Conservation (phyloP, 306 rosid genomes). For the Biancaea sappan region DNA sequence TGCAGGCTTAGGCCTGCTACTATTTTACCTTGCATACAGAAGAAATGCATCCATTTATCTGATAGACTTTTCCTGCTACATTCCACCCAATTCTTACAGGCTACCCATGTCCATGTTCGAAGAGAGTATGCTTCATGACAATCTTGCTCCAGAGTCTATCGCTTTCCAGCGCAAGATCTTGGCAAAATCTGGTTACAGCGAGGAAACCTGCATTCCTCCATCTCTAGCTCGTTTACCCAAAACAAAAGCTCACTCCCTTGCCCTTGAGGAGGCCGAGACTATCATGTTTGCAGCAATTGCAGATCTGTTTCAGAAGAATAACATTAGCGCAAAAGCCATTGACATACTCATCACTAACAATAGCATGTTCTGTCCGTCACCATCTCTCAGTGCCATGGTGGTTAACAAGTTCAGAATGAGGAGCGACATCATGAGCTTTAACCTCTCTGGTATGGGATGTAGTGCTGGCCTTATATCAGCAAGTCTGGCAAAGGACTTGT, state of each 20-base stretch:
- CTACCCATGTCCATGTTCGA: slow-evolving; percentile 48
- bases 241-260: slow-evolving; percentile 34
- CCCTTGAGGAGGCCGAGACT: slow-evolving; percentile 54
- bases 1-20: slow-evolving; percentile 25
- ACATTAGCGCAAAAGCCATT: slow-evolving; percentile 53
- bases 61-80: slow-evolving; percentile 46
- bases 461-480: slow-evolving; percentile 64
- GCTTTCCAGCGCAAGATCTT: slow-evolving; percentile 57
- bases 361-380: slow-evolving; percentile 58
- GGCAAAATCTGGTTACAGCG: slow-evolving; percentile 63
- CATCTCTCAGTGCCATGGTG: slow-evolving; percentile 54
- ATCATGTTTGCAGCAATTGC: slow-evolving; percentile 43
- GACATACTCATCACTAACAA: slow-evolving; percentile 55
- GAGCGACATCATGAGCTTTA: slow-evolving; percentile 54
- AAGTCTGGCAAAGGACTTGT: slow-evolving; percentile 56
- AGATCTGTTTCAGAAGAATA: slow-evolving; percentile 39
- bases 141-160: slow-evolving; percentile 45
- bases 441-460: slow-evolving; percentile 74
- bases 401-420: slow-evolving; percentile 60
- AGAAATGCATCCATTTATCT: slow-evolving; percentile 46
- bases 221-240: slow-evolving; percentile 48
- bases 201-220: slow-evolving; percentile 49
- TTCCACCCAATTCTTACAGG: slow-evolving; percentile 47
- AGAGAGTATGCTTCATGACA: slow-evolving; percentile 39
- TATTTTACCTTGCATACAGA: slow-evolving; percentile 40